Evolutionary conservation across 805 yeast genomes (phyloP).

Genomic region (Myxozyma neotropica): DNA sequence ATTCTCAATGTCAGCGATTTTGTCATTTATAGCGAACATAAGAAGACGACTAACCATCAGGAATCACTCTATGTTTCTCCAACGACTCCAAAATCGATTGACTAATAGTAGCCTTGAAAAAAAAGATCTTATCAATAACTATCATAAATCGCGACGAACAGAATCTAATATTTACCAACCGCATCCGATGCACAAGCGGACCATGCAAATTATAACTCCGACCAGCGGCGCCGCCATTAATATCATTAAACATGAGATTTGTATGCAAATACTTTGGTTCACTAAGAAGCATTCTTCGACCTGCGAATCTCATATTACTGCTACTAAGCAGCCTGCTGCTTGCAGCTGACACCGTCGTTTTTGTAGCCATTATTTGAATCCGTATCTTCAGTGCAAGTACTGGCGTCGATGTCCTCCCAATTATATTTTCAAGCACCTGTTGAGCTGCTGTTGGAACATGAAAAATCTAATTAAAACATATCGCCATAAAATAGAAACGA

Average conservation of each 20-base stretch:
- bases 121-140: no score
- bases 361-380: background rate
- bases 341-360: background rate
- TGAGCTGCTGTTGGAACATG: no score
- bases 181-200: constrained; percentile 19
- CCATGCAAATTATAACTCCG: background rate
- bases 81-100: constrained; percentile 44
- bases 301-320: background rate
- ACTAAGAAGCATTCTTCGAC: background rate
- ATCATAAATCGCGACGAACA: background rate
- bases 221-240: no score
- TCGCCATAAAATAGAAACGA: background rate
- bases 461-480: no score
- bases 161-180: constrained; percentile 8
- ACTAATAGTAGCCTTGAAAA: constrained; percentile 32
- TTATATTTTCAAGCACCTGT: no score
- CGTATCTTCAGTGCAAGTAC: no score
- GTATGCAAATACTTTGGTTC: background rate
- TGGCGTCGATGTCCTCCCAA: no score
- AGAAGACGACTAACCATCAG: constrained; percentile 45
- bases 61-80: constrained; percentile 48
- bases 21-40: background rate
- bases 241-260: no score
- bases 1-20: background rate
- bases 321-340: constrained; percentile 1